These are phyloP conservation scores for Cladosporium phlei DNA, from an alignment of 2,329 filamentous ascomycete genomes.

Conservation along the genomic window DNA sequence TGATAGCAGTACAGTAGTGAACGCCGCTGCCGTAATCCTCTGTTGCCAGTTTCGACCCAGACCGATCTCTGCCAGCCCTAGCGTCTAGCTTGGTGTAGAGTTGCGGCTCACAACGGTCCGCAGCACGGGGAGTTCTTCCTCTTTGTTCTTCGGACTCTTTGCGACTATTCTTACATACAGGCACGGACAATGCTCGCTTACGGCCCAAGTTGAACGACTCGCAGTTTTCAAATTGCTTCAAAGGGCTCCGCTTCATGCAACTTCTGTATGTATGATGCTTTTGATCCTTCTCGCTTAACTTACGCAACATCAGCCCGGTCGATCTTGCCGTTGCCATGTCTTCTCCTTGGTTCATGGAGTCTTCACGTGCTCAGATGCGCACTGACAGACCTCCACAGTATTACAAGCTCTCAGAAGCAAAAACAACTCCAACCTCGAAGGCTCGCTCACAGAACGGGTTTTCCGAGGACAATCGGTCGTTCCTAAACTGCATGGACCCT, in stretches of 20 bases:
- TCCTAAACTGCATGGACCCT: neutral
- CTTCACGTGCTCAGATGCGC: neutral
- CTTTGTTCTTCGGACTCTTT: constrained; percentile 5
- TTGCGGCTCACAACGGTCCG: constrained; percentile 8
- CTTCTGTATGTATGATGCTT: constrained; percentile 6
- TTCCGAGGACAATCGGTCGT: neutral
- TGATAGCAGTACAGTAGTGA: constrained; percentile 9
- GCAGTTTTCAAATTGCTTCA: too few species aligned
- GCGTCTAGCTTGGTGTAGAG: neutral
- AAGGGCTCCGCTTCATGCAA: too few species aligned
- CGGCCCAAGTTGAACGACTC: constrained; percentile 3
- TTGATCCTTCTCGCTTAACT: neutral
- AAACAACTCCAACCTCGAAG: neutral
- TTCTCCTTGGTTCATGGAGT: neutral
- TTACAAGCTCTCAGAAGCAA: neutral
- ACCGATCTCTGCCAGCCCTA: constrained; percentile 1
- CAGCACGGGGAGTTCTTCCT: constrained; percentile 7
- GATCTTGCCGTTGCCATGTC: neutral
- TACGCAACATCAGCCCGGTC: neutral
- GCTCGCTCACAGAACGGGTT: neutral
- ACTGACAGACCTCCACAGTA: constrained; percentile 7
- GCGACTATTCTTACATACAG: neutral
- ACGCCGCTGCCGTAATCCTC: constrained; percentile 2
- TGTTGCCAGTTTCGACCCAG: neutral
- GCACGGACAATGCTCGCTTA: constrained; percentile 11